A percentile compares a stretch with the other conserved stretches of the same genome.
Evolutionary conservation across 176 grass and related monocot species (phyloP).

Genomic region (Eragrostis nindensis): DNA sequence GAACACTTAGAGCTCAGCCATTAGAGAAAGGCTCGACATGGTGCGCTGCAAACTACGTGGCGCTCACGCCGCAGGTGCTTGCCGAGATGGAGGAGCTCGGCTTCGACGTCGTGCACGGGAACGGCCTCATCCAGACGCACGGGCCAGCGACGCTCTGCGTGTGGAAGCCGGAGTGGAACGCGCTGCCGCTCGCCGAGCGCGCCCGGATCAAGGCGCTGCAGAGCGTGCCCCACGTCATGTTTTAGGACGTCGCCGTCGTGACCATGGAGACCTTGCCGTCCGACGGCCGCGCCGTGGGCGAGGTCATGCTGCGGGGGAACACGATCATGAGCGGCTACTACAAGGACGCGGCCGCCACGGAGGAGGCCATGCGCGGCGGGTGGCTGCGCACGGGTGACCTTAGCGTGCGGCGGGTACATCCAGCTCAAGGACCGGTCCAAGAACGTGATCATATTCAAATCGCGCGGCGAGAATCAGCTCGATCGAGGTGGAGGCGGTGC

Average conservation of each 20-base stretch:
- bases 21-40: slow-evolving; percentile 50
- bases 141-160: slow-evolving; percentile 47
- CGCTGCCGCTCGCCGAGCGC: slow-evolving; percentile 45
- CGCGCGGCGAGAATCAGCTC: slow-evolving; percentile 66
- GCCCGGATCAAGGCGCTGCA: slow-evolving; percentile 52
- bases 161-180: slow-evolving; percentile 70
- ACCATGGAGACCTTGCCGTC: slow-evolving; percentile 59
- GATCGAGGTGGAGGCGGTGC: slow-evolving; percentile 61
- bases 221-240: slow-evolving; percentile 48
- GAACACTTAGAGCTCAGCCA: too few species aligned
- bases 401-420: slow-evolving; percentile 57
- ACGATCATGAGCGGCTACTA: slow-evolving; percentile 72
- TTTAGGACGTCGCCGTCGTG: slow-evolving; percentile 45
- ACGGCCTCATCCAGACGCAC: slow-evolving; percentile 68
- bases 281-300: slow-evolving; percentile 62
- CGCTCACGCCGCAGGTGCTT: slow-evolving; percentile 56
- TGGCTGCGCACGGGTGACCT: slow-evolving; percentile 69
- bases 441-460: slow-evolving; percentile 63
- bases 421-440: slow-evolving; percentile 66
- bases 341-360: slow-evolving; percentile 46
- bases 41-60: slow-evolving; percentile 58
- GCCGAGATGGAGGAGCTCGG: slow-evolving; percentile 63
- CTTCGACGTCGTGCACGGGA: slow-evolving; percentile 57
- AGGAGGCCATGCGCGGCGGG: slow-evolving; percentile 52
- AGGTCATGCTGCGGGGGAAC: slow-evolving; percentile 73